phyloP scores from a whole-genome alignment of 192 early-diverging fungal species.

The Podila minutissima region DNA sequence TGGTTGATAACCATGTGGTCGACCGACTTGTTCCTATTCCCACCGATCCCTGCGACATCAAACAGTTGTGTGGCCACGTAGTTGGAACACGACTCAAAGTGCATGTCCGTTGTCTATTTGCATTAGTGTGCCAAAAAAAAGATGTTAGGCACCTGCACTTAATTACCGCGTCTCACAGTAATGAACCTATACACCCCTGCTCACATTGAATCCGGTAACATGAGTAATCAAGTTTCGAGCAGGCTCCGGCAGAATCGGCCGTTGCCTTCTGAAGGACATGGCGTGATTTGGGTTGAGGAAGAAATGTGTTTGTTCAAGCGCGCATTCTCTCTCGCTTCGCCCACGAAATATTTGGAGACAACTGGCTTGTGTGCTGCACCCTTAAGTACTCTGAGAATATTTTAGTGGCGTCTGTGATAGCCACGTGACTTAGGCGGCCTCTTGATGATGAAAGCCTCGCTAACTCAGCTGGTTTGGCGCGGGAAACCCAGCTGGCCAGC shows the following conservation, averaged over 20 bases:
- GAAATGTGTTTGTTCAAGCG: not conserved
- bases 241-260: constrained; percentile 15
- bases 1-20: constrained; percentile 26
- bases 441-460: too few relatives aligned
- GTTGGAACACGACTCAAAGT: constrained; percentile 27
- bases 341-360: too few relatives aligned
- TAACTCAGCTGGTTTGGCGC: too few relatives aligned
- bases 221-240: constrained; percentile 17
- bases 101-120: constrained; percentile 9
- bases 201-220: constrained; percentile 36
- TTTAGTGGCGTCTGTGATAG: too few relatives aligned
- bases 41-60: constrained; percentile 29
- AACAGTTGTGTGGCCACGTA: constrained; percentile 30
- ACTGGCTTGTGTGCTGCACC: too few relatives aligned
- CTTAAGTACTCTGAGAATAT: too few relatives aligned
- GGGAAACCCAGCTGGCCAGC: too few relatives aligned
- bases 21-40: constrained; percentile 25
- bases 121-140: not conserved
- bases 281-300: not conserved
- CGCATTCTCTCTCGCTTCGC: too few relatives aligned
- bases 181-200: not conserved
- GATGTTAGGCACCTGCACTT: not conserved
- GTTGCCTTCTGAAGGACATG: constrained; percentile 34
- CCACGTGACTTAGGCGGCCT: too few relatives aligned
- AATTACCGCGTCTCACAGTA: not conserved